phyloP scores from a whole-genome alignment of 1,139 yeast species.

The Suhomyces yuchorum region DNA sequence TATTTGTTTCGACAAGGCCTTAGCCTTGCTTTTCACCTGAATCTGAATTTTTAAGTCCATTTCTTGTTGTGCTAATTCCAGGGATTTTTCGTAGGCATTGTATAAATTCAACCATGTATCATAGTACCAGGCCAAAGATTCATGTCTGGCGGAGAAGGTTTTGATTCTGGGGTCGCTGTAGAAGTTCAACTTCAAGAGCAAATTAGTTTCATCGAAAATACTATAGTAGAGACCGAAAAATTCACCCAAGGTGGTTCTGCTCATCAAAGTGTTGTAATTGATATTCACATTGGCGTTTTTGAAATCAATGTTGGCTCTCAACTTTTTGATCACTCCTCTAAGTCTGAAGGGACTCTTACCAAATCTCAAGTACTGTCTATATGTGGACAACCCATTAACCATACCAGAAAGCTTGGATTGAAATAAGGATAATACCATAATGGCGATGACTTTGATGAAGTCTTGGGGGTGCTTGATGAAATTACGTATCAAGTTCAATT shows the following conservation, averaged over 20 bases:
- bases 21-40: constrained; percentile 36
- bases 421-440: constrained; percentile 35
- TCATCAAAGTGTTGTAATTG: constrained; percentile 15
- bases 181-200: constrained; percentile 26
- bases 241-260: constrained; percentile 22
- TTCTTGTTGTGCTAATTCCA: constrained; percentile 23
- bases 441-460: constrained; percentile 39
- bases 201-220: constrained; percentile 25
- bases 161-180: constrained; percentile 18
- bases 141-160: constrained; percentile 24
- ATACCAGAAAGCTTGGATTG: constrained; percentile 46
- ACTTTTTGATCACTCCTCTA: constrained; percentile 28
- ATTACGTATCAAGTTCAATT: constrained; percentile 38
- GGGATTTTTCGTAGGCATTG: constrained; percentile 24
- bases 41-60: constrained; percentile 28
- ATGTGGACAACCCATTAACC: constrained; percentile 55
- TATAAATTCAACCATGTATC: constrained; percentile 30
- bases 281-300: constrained; percentile 14
- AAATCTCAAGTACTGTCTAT: constrained; percentile 69
- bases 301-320: constrained; percentile 17
- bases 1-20: constrained; percentile 39
- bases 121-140: constrained; percentile 31
- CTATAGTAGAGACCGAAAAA: constrained; percentile 26
- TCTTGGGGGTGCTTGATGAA: constrained; percentile 46
- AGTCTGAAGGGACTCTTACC: constrained; percentile 71